Evolutionary conservation across 805 yeast species (phyloP), one percentile per base, ranked within the genome.

Genomic region (Saccharomycopsis javanensis): DNA sequence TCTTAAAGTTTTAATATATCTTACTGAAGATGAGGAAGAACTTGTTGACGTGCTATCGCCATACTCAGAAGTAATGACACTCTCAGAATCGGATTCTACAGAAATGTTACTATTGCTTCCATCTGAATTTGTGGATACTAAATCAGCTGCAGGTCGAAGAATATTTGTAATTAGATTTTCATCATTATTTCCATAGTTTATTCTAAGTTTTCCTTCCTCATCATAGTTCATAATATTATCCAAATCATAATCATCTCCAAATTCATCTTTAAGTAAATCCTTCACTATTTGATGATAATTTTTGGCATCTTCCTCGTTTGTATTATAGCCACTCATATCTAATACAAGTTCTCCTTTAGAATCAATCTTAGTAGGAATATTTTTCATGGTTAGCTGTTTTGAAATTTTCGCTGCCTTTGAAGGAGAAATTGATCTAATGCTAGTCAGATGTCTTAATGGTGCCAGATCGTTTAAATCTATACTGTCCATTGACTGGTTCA

Each of bases 261-360:
- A 76, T 67, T 92, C 97, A 62, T 88, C 94, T 34, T 80, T 74
- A 54, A 92, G 74, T 46, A 91, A 74, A 63, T 85, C 83, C 63
- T 82, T 82, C 59, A 94, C 80, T 37, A 86, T 72, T 54, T 83
- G 83, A 67, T 90, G 96, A 0, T 95, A 81, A 63, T 81, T 83
- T 54, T 83, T 83, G 45, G 86, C 80, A 67, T 85, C 88, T 63
- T 83, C 82, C 54, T 83, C 86, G 64, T 85, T 89, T 34, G 96
- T 86, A 70, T 91, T 92, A 71, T 94, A 94, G 16, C 99, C 99
- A 64, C 90, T 95, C 84, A 92, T 88, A 71, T 94, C 99, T 50
- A 94, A 72, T 46, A 90, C 79, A 64, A 94, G 76, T 66, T 90
- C 96, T 11, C 99, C 99, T 65, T 88, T 87, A 60, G 85, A 84